Percentiles rank a stretch among this genome's conserved stretches.
These are phyloP conservation scores for Solanum peruvianum DNA, from an alignment of 257 asterid species.

Conservation along the genomic window DNA sequence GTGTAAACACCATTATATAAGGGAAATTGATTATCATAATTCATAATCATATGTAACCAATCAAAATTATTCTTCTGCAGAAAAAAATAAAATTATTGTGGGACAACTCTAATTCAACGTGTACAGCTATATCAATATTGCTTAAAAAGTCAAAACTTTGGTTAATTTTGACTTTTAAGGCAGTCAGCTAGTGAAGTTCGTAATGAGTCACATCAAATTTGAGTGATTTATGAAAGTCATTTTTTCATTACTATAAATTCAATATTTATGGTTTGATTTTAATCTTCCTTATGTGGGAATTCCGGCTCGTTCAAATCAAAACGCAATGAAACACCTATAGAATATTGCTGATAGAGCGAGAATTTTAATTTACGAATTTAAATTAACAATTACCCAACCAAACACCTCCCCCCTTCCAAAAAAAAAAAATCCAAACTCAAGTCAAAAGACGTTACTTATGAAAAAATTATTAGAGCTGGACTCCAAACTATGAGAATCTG, in stretches of 20 bases:
- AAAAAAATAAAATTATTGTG: background rate
- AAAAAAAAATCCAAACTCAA: fast-evolving
- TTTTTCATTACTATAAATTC: background rate
- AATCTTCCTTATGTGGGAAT: background rate
- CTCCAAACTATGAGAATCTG: fast-evolving
- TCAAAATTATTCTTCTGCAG: background rate
- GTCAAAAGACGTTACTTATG: background rate
- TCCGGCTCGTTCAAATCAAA: background rate
- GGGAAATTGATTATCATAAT: background rate
- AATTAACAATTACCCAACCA: background rate
- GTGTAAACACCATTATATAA: conserved; percentile 19
- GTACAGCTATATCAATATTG: conserved; percentile 7
- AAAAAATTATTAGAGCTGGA: too few relatives aligned
- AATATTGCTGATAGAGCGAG: too few relatives aligned
- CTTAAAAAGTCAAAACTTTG: conserved; percentile 23
- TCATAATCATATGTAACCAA: conserved; percentile 1
- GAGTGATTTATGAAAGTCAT: background rate
- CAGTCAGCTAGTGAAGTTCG: background rate
- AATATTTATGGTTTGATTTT: background rate
- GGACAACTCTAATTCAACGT: conserved; percentile 5
- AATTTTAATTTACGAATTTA: background rate
- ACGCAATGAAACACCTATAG: too few relatives aligned
- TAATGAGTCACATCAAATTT: background rate
- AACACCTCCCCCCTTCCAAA: too few relatives aligned
- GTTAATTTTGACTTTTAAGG: conserved; percentile 25